Conservation (phyloP, 1,284 basidiomycete species). For the Grifola frondosa region DNA sequence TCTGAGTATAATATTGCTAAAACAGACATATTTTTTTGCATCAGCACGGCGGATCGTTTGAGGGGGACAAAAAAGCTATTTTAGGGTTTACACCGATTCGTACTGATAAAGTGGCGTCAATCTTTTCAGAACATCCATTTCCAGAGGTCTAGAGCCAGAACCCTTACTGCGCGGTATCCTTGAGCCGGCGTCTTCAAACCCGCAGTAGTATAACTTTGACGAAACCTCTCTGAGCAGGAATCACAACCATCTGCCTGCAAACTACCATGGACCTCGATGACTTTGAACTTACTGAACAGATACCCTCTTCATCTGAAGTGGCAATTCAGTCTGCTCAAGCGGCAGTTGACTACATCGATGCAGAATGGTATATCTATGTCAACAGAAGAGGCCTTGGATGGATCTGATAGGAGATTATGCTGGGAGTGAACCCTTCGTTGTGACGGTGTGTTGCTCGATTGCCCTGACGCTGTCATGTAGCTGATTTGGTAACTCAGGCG, state of each 20-base stretch:
- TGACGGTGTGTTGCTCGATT: conserved; percentile 48
- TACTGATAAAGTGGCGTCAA: no score
- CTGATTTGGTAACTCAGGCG: conserved; percentile 39
- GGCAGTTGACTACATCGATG: conserved; percentile 28
- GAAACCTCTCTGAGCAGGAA: not conserved
- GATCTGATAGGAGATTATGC: conserved; percentile 71
- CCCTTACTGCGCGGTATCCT: no score
- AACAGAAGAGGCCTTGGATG: conserved; percentile 51
- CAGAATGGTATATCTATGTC: conserved; percentile 26
- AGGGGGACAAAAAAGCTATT: no score
- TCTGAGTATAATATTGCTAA: no score
- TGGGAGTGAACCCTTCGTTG: conserved; percentile 62
- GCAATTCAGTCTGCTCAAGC: conserved; percentile 8
- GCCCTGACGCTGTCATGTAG: conserved; percentile 1
- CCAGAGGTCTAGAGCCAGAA: no score
- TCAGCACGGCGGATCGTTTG: no score
- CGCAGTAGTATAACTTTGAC: no score
- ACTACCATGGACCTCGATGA: conserved; percentile 36
- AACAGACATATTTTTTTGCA: no score
- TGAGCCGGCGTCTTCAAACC: no score
- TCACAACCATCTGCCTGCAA: conserved; percentile 2
- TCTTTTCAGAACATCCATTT: no score
- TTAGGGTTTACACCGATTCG: no score
- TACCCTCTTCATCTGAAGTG: conserved; percentile 6
- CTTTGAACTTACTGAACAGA: conserved; percentile 18